These are phyloP conservation scores for Venturia aucupariae DNA, from an alignment of 2,329 filamentous ascomycete species.

Conservation along the genomic window DNA sequence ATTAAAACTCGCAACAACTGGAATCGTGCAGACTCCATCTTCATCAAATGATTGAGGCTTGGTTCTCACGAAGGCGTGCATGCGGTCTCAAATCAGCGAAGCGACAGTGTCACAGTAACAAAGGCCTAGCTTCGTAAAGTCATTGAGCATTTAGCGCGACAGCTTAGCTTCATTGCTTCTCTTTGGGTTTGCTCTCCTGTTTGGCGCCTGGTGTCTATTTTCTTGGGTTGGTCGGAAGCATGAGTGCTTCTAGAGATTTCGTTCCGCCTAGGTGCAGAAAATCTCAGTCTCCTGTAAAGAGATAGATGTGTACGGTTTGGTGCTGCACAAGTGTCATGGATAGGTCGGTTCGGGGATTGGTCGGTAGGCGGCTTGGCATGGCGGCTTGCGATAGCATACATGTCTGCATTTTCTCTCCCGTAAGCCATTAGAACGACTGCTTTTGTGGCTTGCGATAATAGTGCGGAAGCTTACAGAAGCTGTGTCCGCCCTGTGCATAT, in stretches of 20 bases:
- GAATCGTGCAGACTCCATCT: conserved; percentile 53
- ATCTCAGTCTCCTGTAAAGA: not conserved
- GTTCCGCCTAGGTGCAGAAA: not conserved
- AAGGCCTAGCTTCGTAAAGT: not conserved
- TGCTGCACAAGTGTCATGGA: not conserved
- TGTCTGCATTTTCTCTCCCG: not conserved
- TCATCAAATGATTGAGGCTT: conserved; percentile 43
- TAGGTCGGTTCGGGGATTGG: not conserved
- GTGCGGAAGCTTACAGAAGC: conserved; percentile 4
- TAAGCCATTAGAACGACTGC: conserved; percentile 1
- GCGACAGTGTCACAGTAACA: not conserved
- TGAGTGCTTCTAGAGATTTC: not conserved
- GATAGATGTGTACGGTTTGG: too few relatives aligned
- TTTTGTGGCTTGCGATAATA: not conserved
- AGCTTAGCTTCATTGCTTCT: not conserved
- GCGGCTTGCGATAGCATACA: not conserved
- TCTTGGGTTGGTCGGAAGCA: not conserved
- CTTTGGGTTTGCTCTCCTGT: conserved; percentile 4
- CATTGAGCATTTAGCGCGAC: not conserved
- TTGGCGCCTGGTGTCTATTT: not conserved
- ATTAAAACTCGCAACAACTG: conserved; percentile 53
- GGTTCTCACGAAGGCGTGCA: not conserved
- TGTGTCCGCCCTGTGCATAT: not conserved
- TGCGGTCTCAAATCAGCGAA: not conserved
- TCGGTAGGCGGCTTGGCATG: not conserved